These are phyloP conservation scores for Lipomyces anomalus DNA, from an alignment of 805 yeast species.

Conservation along the genomic window DNA sequence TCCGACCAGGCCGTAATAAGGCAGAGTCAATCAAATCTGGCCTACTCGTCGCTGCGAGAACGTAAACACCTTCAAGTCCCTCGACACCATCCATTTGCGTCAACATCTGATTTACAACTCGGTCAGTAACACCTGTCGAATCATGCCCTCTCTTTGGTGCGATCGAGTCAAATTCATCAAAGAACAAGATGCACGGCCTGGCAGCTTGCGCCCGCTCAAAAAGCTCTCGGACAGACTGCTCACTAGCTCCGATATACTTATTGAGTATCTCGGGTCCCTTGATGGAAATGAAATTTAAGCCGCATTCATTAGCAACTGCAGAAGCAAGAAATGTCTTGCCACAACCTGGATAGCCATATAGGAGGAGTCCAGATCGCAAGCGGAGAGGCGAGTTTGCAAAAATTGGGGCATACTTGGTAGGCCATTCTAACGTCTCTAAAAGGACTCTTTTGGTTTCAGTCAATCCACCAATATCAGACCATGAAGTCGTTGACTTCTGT, in stretches of 20 bases:
- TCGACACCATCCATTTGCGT: conserved; percentile 99
- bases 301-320: conserved; percentile 91
- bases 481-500: conserved; percentile 65
- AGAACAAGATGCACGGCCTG: conserved; percentile 85
- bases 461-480: conserved; percentile 91
- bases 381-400: conserved; percentile 82
- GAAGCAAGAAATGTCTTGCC: conserved; percentile 92
- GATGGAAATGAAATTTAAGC: conserved; percentile 83
- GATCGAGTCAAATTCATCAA: conserved; percentile 94
- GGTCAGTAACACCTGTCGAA: conserved; percentile 94
- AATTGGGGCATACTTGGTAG: conserved; percentile 93
- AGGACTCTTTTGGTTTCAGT: conserved; percentile 66
- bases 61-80: conserved; percentile 94
- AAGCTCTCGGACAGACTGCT: conserved; percentile 86
- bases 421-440: conserved; percentile 93
- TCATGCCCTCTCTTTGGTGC: conserved; percentile 96
- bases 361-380: conserved; percentile 78
- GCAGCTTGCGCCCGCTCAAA: conserved; percentile 94
- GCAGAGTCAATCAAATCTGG: conserved; percentile 97
- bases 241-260: conserved; percentile 95
- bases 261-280: conserved; percentile 95
- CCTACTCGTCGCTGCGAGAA: conserved; percentile 90
- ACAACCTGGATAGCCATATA: conserved; percentile 97
- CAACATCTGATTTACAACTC: conserved; percentile 93
- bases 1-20: conserved; percentile 87